These are phyloP conservation scores for Pleurozium schreberi DNA, from an alignment of 225 moss, liverwort and hornwort genomes.

Conservation along the genomic window DNA sequence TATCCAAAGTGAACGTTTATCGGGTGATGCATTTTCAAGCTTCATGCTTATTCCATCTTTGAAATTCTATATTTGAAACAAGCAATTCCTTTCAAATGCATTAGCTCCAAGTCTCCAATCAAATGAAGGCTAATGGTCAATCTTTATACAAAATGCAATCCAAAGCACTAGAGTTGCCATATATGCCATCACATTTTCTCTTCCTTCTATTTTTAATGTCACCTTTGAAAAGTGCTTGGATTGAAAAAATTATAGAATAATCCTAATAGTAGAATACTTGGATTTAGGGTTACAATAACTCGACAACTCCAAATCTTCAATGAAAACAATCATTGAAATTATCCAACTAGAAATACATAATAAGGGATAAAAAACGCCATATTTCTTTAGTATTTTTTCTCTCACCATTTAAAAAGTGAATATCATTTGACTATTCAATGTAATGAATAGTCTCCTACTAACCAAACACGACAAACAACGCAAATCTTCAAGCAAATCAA, in stretches of 20 bases:
- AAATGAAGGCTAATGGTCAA: background rate
- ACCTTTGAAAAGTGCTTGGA: background rate
- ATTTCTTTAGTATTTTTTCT: no score
- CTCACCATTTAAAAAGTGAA: background rate
- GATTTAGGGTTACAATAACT: background rate
- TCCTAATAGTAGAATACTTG: background rate
- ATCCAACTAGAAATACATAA: background rate
- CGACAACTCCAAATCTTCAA: background rate
- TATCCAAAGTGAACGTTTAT: background rate
- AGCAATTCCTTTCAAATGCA: background rate
- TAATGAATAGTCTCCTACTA: background rate
- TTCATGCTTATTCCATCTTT: background rate
- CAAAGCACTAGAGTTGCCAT: accelerated
- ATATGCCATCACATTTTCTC: background rate
- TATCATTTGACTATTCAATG: background rate
- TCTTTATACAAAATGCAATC: accelerated
- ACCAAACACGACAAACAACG: background rate
- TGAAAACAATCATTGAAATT: background rate
- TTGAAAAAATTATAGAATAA: background rate
- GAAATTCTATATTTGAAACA: background rate
- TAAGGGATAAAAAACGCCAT: background rate
- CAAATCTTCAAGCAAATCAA: background rate
- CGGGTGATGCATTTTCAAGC: accelerated
- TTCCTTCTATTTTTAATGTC: background rate
- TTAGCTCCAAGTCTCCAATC: background rate